These are phyloP conservation scores for Chaetothyriales sp. DNA, from an alignment of 2,329 filamentous ascomycete genomes.

Conservation along the genomic window DNA sequence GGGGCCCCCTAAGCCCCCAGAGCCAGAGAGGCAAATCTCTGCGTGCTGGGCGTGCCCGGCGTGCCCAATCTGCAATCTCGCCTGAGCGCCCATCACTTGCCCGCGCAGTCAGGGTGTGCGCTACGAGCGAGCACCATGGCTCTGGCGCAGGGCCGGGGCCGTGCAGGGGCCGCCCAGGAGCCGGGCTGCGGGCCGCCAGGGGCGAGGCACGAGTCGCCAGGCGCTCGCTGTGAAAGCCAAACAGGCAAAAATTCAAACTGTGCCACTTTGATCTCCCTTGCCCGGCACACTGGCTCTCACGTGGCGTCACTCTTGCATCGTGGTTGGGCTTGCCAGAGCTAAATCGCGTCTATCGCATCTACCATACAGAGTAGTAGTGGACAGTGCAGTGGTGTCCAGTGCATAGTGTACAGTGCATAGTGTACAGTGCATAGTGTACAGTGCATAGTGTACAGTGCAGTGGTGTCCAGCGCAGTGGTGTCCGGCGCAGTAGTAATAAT, in stretches of 20 bases:
- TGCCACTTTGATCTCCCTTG: neutral
- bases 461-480: no score
- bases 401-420: no score
- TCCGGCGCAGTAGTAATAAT: no score
- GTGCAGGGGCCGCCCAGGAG: neutral
- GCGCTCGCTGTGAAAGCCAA: no score
- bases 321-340: no score
- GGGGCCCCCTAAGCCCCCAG: neutral
- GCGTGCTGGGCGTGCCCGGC: neutral
- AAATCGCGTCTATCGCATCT: no score
- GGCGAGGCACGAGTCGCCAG: neutral
- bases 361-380: no score
- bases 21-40: neutral
- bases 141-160: no score
- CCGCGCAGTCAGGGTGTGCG: neutral
- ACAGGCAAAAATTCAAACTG: neutral
- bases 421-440: no score
- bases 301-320: neutral
- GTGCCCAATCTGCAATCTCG: neutral
- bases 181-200: neutral
- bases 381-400: no score
- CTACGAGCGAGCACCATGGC: neutral
- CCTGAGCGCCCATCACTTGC: neutral
- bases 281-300: neutral
- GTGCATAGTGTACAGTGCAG: no score